Conservation (phyloP, 139 green algal genomes). For the Gonium pectorale region DNA sequence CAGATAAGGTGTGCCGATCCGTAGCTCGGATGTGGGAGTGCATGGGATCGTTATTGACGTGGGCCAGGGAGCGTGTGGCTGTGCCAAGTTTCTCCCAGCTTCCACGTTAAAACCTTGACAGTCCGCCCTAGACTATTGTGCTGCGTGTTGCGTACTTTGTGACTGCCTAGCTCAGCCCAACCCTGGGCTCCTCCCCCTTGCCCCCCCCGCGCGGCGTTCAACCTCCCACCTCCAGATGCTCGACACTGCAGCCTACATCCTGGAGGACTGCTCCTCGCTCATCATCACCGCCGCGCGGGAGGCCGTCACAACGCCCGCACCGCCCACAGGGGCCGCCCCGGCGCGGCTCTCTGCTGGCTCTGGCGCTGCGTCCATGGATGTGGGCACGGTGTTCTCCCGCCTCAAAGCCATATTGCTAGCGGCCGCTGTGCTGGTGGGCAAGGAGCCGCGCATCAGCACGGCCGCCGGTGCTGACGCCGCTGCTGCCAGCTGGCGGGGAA, state of each 20-base stretch:
- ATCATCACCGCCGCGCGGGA: slow-evolving; percentile 6
- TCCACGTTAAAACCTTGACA: too few species aligned
- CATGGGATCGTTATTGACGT: too few species aligned
- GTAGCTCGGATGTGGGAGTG: too few species aligned
- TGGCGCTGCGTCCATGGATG: neutral
- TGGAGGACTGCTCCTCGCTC: slow-evolving; percentile 39
- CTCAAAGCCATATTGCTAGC: slow-evolving; percentile 44
- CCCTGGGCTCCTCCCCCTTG: too few species aligned
- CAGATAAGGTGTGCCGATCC: slow-evolving; percentile 13
- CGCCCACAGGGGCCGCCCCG: neutral
- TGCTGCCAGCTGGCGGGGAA: neutral
- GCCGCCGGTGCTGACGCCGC: neutral
- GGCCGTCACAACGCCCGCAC: neutral
- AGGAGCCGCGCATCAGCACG: neutral
- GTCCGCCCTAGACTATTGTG: too few species aligned
- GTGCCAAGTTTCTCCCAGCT: too few species aligned
- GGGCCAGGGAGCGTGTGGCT: too few species aligned
- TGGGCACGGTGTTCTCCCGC: slow-evolving; percentile 45
- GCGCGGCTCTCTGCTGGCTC: neutral
- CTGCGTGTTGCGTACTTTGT: too few species aligned
- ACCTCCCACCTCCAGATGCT: slow-evolving; percentile 10
- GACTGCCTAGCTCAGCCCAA: too few species aligned
- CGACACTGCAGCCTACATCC: slow-evolving; percentile 42
- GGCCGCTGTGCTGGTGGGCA: slow-evolving; percentile 32
- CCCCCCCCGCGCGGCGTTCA: neutral